phyloP scores from a whole-genome alignment of 1,284 basidiomycete species.

The Sanghuangporus baumii region DNA sequence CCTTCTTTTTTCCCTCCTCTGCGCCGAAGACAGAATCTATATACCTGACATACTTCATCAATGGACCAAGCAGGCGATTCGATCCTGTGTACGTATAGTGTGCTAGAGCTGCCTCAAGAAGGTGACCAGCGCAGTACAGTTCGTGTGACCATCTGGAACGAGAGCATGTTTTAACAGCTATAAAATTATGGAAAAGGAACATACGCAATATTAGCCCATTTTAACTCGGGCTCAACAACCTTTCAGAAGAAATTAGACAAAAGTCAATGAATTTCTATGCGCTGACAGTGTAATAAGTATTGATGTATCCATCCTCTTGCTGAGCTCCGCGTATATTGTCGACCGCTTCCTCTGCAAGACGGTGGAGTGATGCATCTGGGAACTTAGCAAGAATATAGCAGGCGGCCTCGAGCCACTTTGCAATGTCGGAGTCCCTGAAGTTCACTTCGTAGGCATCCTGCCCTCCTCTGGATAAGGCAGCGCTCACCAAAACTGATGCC shows the following conservation, averaged over 20 bases:
- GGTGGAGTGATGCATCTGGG: conserved; percentile 13
- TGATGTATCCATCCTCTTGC: conserved; percentile 23
- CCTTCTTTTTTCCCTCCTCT: conserved; percentile 19
- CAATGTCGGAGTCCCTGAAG: conserved; percentile 23
- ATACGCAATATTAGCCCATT: conserved; percentile 24
- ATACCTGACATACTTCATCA: conserved; percentile 21
- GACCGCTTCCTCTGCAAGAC: conserved; percentile 22
- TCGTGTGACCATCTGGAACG: conserved; percentile 23
- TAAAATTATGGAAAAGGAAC: neutral
- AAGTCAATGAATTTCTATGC: neutral
- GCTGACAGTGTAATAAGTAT: conserved; percentile 23
- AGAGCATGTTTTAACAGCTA: neutral
- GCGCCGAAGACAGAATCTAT: conserved; percentile 21
- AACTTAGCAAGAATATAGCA: conserved; percentile 18
- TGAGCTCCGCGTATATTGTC: conserved; percentile 22
- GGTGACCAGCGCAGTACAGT: conserved; percentile 23
- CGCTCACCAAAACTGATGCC: conserved; percentile 22
- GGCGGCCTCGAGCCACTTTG: conserved; percentile 24
- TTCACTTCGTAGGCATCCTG: neutral
- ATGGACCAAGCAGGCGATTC: conserved; percentile 16
- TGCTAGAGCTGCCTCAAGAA: conserved; percentile 23
- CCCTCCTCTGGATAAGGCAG: neutral
- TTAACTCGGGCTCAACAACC: conserved; percentile 23
- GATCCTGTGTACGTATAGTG: conserved; percentile 21
- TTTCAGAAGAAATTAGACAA: neutral